Evolutionary conservation across 805 yeast species (phyloP).

Genomic region (Candida xiaguanensis): DNA sequence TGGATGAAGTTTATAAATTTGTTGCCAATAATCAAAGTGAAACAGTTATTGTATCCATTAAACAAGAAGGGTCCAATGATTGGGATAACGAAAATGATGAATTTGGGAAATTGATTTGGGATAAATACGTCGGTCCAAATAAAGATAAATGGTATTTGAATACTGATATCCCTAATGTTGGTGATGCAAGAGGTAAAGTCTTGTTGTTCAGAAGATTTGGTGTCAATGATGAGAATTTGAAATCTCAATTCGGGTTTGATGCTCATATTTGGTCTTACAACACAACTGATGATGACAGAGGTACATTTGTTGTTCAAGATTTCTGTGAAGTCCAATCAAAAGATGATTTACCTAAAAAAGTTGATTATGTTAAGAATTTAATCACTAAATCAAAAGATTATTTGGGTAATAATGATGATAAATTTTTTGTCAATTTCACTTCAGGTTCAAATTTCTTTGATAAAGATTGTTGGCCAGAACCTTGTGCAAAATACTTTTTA

Average conservation of each 20-base stretch:
- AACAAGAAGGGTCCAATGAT: slow-evolving; percentile 67
- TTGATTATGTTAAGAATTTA: slow-evolving; percentile 52
- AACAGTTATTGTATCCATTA: slow-evolving; percentile 61
- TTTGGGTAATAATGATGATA: slow-evolving; percentile 44
- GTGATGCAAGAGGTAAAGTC: slow-evolving; percentile 64
- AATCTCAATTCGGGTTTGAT: slow-evolving; percentile 56
- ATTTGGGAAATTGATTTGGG: slow-evolving; percentile 60
- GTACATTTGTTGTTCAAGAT: slow-evolving; percentile 64
- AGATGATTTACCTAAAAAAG: slow-evolving; percentile 54
- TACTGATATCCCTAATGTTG: slow-evolving; percentile 52
- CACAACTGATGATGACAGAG: slow-evolving; percentile 62
- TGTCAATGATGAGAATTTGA: slow-evolving; percentile 44
- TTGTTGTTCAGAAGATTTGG: slow-evolving; percentile 69
- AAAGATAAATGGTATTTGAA: slow-evolving; percentile 60
- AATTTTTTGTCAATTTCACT: slow-evolving; percentile 67
- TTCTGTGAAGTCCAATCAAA: slow-evolving; percentile 58
- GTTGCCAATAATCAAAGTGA: slow-evolving; percentile 52
- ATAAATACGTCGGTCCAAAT: slow-evolving; percentile 46
- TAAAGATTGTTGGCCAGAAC: slow-evolving; percentile 70
- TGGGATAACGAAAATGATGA: slow-evolving; percentile 66
- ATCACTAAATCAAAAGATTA: slow-evolving; percentile 50
- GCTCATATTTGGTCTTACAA: slow-evolving; percentile 67
- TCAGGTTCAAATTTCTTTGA: slow-evolving; percentile 72
- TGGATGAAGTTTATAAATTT: slow-evolving; percentile 59
- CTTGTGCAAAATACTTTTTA: slow-evolving; percentile 52